Evolutionary conservation across 257 asterid species (phyloP).

Genomic region (Fraxinus americana): DNA sequence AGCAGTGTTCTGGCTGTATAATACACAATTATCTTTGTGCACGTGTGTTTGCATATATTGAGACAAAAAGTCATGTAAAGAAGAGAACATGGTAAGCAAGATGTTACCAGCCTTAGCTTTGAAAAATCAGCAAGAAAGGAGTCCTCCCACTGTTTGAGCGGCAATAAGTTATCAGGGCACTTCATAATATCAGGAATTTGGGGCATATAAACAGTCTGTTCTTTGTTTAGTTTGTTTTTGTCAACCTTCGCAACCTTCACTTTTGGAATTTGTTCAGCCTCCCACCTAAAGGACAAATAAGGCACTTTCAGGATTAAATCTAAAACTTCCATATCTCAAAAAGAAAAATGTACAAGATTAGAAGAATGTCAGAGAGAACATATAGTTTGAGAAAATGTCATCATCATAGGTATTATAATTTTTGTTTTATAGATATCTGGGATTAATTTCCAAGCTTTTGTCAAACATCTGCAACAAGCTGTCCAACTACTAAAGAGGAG

Average conservation of each 20-base stretch:
- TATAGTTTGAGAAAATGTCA: neutral
- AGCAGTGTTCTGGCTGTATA: neutral
- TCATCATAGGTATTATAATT: neutral
- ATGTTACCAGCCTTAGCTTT: conserved; percentile 71
- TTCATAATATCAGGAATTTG: conserved; percentile 79
- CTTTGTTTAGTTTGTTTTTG: conserved; percentile 44
- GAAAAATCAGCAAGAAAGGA: conserved; percentile 84
- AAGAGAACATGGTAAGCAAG: conserved; percentile 14
- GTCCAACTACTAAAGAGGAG: neutral
- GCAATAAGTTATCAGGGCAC: conserved; percentile 76
- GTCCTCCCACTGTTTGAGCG: conserved; percentile 92
- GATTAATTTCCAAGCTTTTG: neutral
- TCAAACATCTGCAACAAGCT: neutral
- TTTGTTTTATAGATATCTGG: neutral
- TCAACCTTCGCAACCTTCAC: conserved; percentile 67
- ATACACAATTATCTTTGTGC: neutral
- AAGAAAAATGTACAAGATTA: neutral
- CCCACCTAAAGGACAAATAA: conserved; percentile 66
- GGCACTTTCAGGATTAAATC: conserved; percentile 22
- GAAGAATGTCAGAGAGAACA: neutral
- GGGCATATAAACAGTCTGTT: conserved; percentile 86
- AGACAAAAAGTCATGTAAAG: neutral
- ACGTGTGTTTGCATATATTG: conserved; percentile 1
- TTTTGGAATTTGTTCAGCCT: conserved; percentile 73
- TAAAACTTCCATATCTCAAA: neutral